A percentile compares a stretch with the other conserved stretches of the same genome.
These are phyloP conservation scores for Physcomitrellopsis africana DNA, from an alignment of 225 moss, liverwort and hornwort genomes.

Conservation along the genomic window DNA sequence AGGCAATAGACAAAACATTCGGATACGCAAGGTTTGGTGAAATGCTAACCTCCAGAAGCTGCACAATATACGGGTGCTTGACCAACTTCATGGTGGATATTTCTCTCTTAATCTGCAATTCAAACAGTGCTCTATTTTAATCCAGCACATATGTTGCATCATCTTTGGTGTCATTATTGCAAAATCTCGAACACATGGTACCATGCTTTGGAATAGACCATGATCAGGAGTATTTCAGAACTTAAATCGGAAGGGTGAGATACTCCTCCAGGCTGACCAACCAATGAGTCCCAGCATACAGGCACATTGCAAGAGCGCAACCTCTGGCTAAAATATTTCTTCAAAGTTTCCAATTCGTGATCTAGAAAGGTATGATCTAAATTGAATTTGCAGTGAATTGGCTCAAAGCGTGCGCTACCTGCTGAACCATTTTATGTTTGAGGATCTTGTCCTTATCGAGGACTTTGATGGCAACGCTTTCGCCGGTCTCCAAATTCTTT, in stretches of 20 bases:
- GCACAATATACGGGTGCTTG: slow-evolving; percentile 43
- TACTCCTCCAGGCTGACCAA: background rate
- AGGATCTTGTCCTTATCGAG: slow-evolving; percentile 41
- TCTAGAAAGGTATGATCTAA: background rate
- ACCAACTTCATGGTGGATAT: slow-evolving; percentile 48
- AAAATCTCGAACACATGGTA: background rate
- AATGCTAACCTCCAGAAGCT: slow-evolving; percentile 40
- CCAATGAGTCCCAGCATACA: slow-evolving; percentile 13
- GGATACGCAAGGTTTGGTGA: background rate
- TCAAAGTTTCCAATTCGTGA: background rate
- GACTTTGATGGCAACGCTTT: slow-evolving; percentile 34
- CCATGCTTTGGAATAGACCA: background rate
- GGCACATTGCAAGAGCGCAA: slow-evolving; percentile 11
- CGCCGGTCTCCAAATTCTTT: slow-evolving; percentile 32
- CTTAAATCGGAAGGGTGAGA: background rate
- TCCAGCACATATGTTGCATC: background rate
- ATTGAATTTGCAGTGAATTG: slow-evolving; percentile 7
- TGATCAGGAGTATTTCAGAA: background rate
- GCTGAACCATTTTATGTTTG: slow-evolving; percentile 43
- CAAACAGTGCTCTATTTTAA: background rate
- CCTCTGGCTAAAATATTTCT: slow-evolving; percentile 4
- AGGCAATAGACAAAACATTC: background rate
- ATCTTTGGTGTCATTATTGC: background rate
- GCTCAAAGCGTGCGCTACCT: slow-evolving; percentile 15
- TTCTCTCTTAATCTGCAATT: slow-evolving; percentile 43